Evolutionary conservation across 1,139 yeast genomes (phyloP).

Genomic region (Cylindricascospora bacillispora): DNA sequence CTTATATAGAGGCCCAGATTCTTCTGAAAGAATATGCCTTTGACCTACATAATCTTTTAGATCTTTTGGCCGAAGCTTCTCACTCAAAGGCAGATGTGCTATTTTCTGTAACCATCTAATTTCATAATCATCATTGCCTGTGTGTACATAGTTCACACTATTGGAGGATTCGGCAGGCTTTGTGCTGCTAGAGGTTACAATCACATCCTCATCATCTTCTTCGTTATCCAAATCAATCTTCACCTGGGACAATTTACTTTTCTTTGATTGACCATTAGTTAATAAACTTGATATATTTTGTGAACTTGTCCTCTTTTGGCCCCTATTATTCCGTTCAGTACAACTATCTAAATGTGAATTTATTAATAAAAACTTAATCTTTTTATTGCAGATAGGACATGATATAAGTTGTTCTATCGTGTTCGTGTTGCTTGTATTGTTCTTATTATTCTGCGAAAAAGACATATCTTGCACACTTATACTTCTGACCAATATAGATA

Average conservation of each 20-base stretch:
- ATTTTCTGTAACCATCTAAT: constrained; percentile 32
- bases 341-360: constrained; percentile 23
- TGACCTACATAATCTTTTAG: constrained; percentile 81
- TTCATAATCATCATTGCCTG: constrained; percentile 23
- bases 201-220: constrained; percentile 2
- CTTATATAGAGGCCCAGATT: constrained; percentile 56
- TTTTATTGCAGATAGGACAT: constrained; percentile 22
- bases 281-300: constrained; percentile 8
- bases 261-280: too few relatives aligned
- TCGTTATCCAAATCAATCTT: constrained; percentile 6
- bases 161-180: constrained; percentile 2
- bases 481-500: too few relatives aligned
- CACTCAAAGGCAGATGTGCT: constrained; percentile 65
- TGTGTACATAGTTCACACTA: not conserved
- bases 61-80: constrained; percentile 62
- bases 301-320: constrained; percentile 9
- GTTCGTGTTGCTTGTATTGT: constrained; percentile 2
- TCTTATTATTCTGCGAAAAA: too few relatives aligned
- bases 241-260: constrained; percentile 8
- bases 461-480: too few relatives aligned
- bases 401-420: constrained; percentile 15
- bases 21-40: constrained; percentile 57
- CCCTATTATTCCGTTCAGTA: constrained; percentile 4
- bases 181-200: too few relatives aligned
- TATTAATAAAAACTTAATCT: constrained; percentile 15